Percentiles rank a stretch among this genome's conserved stretches.
These are phyloP conservation scores for Epichloe aotearoae DNA, from an alignment of 2,329 filamentous ascomycete species.

Conservation along the genomic window DNA sequence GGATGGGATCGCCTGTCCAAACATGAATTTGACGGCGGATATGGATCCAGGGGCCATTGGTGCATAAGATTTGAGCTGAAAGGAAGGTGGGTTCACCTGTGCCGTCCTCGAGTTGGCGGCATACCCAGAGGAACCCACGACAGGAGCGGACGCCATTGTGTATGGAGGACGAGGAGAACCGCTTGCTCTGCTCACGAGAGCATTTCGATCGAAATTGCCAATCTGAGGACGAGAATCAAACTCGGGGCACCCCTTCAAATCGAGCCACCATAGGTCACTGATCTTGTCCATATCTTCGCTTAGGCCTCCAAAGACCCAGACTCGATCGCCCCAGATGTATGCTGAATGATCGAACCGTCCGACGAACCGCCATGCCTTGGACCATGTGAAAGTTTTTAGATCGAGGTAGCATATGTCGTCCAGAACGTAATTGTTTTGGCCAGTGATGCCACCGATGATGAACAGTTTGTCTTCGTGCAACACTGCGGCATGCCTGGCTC, in stretches of 20 bases:
- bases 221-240: slow-evolving; percentile 58
- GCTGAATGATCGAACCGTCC: slow-evolving; percentile 89
- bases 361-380: slow-evolving; percentile 88
- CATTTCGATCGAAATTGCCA: slow-evolving; percentile 36
- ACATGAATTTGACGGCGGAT: slow-evolving; percentile 76
- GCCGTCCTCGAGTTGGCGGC: slow-evolving; percentile 55
- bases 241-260: slow-evolving; percentile 79
- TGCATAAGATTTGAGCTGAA: slow-evolving; percentile 58
- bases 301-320: slow-evolving; percentile 94
- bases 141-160: slow-evolving; percentile 33
- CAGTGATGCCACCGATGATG: slow-evolving; percentile 89
- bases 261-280: slow-evolving; percentile 93
- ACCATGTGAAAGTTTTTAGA: slow-evolving; percentile 96
- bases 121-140: slow-evolving; percentile 48
- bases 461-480: slow-evolving; percentile 95
- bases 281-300: slow-evolving; percentile 95
- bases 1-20: slow-evolving; percentile 68
- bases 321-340: slow-evolving; percentile 79
- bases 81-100: slow-evolving; percentile 53
- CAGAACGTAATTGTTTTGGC: slow-evolving; percentile 79
- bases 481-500: slow-evolving; percentile 85
- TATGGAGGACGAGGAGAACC: slow-evolving; percentile 41
- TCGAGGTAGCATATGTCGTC: slow-evolving; percentile 97
- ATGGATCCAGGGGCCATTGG: slow-evolving; percentile 81
- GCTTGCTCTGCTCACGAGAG: slow-evolving; percentile 25